Evolutionary conservation across 768 basidiomycete genomes (phyloP), one percentile per base, ranked within the genome.

Genomic region (Fomitopsis serialis): DNA sequence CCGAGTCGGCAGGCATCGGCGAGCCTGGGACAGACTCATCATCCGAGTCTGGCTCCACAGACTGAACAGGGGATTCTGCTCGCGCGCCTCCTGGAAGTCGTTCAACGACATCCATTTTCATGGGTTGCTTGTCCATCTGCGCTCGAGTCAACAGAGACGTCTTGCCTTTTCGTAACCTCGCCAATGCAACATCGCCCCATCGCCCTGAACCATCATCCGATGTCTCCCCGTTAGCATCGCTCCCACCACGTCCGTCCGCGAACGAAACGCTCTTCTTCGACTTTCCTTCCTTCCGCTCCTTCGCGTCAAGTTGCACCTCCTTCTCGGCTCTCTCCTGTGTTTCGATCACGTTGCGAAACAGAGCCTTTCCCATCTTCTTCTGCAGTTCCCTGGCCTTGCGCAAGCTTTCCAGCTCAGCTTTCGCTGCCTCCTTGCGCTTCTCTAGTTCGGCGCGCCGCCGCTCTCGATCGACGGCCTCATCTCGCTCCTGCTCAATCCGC

Each of bases 301-400:
- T 47, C 25, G 55, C 32, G 7, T 70, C 63, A 48, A 71, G 66
- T 48, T 69, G 63, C 52, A 64, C 59, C 34, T 64, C 71, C 48
- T 68, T 67, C 25, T 73, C 70, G 34, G 70, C 75, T 35, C 68
- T 61, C 52, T 73, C 72, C 48, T 67, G 72, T 17, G 72, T 66
- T 43, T 75, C 67, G 6, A 73, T 67, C 52, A 78, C 63, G 52
- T 76, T 76, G 44, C 67, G 66, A 37, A 90, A 54, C 36, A 91
- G 72, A 0, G 86, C 81, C 58, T 76, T 81, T 2, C 87, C 89
- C 86, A 92, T 88, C 70, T 81, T 87, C 73, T 81, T 86, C 66
- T 89, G 87, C 64, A 89, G 69, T 54, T 84, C 74, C 37, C 66
- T 70, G 19, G 70, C 63, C 19, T 67, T 63, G 53, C 69, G 74